phyloP scores from a whole-genome alignment of 169 alveolate species.

The Plasmodium gaboni region DNA sequence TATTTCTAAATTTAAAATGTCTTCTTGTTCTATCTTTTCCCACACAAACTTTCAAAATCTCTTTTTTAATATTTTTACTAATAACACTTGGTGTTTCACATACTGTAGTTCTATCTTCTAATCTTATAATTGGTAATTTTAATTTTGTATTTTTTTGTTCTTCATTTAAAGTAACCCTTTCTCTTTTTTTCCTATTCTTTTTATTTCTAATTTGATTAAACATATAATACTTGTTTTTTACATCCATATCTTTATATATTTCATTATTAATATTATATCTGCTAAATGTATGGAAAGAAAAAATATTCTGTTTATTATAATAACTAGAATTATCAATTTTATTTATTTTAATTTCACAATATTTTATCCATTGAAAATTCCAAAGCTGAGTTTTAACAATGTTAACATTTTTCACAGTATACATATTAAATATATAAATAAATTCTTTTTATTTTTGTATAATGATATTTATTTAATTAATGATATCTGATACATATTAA shows the following conservation, averaged over 20 bases:
- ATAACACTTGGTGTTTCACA: constrained; percentile 88
- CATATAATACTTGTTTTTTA: constrained; percentile 26
- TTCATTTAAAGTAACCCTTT: constrained; percentile 43
- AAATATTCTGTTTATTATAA: no score
- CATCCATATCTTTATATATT: constrained; percentile 37
- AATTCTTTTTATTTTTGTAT: no score
- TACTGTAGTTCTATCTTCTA: constrained; percentile 86
- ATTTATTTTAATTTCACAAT: no score
- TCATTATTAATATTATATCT: constrained; percentile 1
- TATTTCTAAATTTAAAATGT: constrained; percentile 83
- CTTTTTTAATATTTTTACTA: constrained; percentile 84
- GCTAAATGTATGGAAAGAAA: no score
- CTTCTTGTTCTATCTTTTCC: constrained; percentile 83
- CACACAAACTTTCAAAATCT: constrained; percentile 77
- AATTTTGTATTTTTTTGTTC: constrained; percentile 66
- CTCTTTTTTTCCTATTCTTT: constrained; percentile 72
- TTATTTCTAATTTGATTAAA: constrained; percentile 57
- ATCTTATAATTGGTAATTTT: constrained; percentile 77
- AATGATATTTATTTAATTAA: no score
- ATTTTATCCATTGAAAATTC: no score
- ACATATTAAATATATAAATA: no score
- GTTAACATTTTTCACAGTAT: no score
- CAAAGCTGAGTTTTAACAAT: no score
- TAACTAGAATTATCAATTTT: no score
- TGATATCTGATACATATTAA: no score